A percentile compares a stretch with the other conserved stretches of the same genome.
phyloP scores from a whole-genome alignment of 371 early-diverging fungal species.

The Parasitella parasitica region DNA sequence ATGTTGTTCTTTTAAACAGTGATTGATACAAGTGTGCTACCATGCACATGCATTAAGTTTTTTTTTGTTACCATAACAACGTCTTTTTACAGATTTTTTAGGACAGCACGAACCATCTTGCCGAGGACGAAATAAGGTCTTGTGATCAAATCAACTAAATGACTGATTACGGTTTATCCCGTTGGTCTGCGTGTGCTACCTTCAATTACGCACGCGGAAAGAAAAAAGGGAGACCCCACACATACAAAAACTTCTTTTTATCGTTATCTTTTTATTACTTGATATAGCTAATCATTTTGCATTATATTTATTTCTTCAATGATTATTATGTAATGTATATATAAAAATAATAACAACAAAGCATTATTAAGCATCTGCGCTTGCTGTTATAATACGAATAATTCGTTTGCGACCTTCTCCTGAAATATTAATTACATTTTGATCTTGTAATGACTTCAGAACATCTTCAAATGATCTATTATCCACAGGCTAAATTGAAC shows the following conservation, averaged over 20 bases:
- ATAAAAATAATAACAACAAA: background rate
- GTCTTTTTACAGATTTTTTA: background rate
- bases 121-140: background rate
- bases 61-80: background rate
- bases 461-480: constrained; percentile 40
- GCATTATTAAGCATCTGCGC: constrained; percentile 7
- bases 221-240: background rate
- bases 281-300: background rate
- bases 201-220: background rate
- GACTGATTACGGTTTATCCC: background rate
- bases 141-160: background rate
- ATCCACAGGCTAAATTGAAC: constrained; percentile 33
- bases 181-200: background rate
- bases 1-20: background rate
- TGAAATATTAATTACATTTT: constrained; percentile 33
- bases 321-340: background rate
- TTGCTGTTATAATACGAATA: constrained; percentile 22
- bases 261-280: background rate
- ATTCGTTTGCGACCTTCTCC: constrained; percentile 43
- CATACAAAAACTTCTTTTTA: background rate
- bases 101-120: background rate
- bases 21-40: background rate
- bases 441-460: constrained; percentile 34
- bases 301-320: background rate
- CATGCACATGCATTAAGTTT: too few species aligned